These are phyloP conservation scores for Yamadazyma songkhlaensis DNA, from an alignment of 1,139 yeast species.

Conservation along the genomic window DNA sequence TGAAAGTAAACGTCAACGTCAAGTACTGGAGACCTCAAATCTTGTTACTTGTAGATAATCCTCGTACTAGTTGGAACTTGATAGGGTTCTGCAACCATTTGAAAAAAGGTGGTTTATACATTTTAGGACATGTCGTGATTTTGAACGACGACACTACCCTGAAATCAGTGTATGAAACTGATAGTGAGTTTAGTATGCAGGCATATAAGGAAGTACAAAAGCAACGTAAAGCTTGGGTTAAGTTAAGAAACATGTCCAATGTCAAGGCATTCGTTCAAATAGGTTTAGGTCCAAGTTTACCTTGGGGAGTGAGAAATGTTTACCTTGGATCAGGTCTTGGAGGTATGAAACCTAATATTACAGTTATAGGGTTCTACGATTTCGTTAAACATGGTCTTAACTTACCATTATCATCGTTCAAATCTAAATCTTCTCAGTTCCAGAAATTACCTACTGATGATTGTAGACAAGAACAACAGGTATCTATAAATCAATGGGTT, in stretches of 20 bases:
- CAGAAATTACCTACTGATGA: constrained; percentile 71
- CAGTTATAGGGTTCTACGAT: constrained; percentile 86
- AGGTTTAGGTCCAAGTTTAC: constrained; percentile 79
- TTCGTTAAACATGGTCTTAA: constrained; percentile 41
- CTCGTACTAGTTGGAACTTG: constrained; percentile 85
- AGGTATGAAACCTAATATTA: constrained; percentile 95
- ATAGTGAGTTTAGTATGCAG: constrained; percentile 26
- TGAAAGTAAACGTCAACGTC: constrained; percentile 83
- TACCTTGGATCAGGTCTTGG: constrained; percentile 92
- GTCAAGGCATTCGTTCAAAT: constrained; percentile 94
- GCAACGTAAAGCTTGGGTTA: constrained; percentile 80
- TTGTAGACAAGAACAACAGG: constrained; percentile 68
- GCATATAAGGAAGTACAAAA: constrained; percentile 61
- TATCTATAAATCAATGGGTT: constrained; percentile 82
- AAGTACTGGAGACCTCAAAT: constrained; percentile 98
- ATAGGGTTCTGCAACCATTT: constrained; percentile 92
- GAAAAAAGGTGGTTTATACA: constrained; percentile 91
- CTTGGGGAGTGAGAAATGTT: constrained; percentile 96
- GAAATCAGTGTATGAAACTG: constrained; percentile 15
- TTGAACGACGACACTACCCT: constrained; percentile 41
- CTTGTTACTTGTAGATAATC: constrained; percentile 80
- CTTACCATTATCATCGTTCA: constrained; percentile 22
- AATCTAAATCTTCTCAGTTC: constrained; percentile 14
- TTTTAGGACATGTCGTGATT: constrained; percentile 86
- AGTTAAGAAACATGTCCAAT: constrained; percentile 69